These are phyloP conservation scores for Lepiota subincarnata DNA, from an alignment of 768 basidiomycete genomes.

Conservation along the genomic window DNA sequence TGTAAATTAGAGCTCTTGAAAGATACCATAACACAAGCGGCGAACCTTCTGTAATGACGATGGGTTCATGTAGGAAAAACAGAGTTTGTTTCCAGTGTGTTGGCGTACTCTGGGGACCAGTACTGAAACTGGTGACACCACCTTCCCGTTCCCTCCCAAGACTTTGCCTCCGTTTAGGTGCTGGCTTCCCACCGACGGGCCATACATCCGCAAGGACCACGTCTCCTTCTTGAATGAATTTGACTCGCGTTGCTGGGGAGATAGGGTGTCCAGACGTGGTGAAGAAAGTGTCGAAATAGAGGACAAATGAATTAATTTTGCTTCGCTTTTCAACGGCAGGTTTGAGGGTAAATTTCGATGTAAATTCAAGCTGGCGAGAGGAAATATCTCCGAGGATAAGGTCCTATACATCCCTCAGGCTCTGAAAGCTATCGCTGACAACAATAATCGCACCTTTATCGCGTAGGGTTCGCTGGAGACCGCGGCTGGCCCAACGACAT, in stretches of 20 bases:
- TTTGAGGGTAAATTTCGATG: constrained; percentile 71
- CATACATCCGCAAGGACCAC: constrained; percentile 73
- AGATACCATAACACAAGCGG: not conserved
- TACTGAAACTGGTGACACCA: constrained; percentile 73
- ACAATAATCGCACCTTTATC: constrained; percentile 53
- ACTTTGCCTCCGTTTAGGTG: constrained; percentile 57
- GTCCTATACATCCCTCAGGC: constrained; percentile 46
- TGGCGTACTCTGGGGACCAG: constrained; percentile 79
- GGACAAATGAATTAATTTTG: constrained; percentile 74
- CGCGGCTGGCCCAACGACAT: constrained; percentile 65
- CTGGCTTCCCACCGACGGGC: constrained; percentile 68
- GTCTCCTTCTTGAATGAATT: constrained; percentile 53
- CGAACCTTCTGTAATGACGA: constrained; percentile 72
- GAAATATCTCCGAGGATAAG: constrained; percentile 65
- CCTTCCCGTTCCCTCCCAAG: constrained; percentile 40
- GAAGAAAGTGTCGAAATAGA: constrained; percentile 97
- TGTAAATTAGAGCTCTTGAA: not conserved
- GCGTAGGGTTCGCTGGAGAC: constrained; percentile 58
- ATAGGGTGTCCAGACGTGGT: constrained; percentile 50
- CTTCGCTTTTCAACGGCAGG: constrained; percentile 55
- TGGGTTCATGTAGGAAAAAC: constrained; percentile 79
- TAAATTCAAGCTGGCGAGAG: constrained; percentile 73
- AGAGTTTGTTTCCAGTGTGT: constrained; percentile 98
- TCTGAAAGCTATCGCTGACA: not conserved
- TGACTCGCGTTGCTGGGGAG: constrained; percentile 47